Evolutionary conservation across 2,329 filamentous ascomycete species (phyloP), one percentile per base, ranked within the genome.

Genomic region (Ophiocordyceps camponoti-leonardi): DNA sequence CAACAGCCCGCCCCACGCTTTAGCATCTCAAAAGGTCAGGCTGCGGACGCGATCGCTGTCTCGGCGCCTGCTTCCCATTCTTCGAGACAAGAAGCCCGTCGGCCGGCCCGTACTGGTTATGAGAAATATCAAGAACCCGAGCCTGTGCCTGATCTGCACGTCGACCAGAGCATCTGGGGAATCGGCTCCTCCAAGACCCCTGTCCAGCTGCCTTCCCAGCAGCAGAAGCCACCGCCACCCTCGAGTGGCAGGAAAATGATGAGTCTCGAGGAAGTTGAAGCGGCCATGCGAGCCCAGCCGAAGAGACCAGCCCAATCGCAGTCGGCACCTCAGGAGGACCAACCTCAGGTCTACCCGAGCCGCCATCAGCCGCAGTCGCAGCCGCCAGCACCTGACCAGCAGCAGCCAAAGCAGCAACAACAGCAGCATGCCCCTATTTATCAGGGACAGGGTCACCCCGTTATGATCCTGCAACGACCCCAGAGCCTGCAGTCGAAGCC

Each of bases 211-310:
- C 53, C 59, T 28, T 52, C 54, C 35, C 55, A 53, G 42, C 49
- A 55, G 22, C 41, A 26, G 48, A 50, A 12, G 13, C 31, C 52
- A 20, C 52, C 52, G 42, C 55, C 56, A 31, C 51, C 60, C 31
- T 51, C 56, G 43, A 51, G 59, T 18, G 58, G 72, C 40, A 79
- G 79, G 56, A 95, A 88, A 67, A 81, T 95, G 66, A 81, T 98
- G 83, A 96, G 86, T 56, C 63, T 98, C 56, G 92, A 96, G 60
- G 92, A 98, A 66, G 88, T 98, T 19, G 92, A 98, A 66, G 90
- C 90, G 45, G 81, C 86, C 51, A 88, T 98, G 81, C 78, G 84
- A 49, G 72, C 75, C 31, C 81, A 88, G 53, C 66, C 76, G 30
- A 73, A 75, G 54, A 72, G 71, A 49, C 64, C 68, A 12, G 54